These are phyloP conservation scores for Leishmania tarentolae DNA, from an alignment of 208 protist species.

Conservation along the genomic window DNA sequence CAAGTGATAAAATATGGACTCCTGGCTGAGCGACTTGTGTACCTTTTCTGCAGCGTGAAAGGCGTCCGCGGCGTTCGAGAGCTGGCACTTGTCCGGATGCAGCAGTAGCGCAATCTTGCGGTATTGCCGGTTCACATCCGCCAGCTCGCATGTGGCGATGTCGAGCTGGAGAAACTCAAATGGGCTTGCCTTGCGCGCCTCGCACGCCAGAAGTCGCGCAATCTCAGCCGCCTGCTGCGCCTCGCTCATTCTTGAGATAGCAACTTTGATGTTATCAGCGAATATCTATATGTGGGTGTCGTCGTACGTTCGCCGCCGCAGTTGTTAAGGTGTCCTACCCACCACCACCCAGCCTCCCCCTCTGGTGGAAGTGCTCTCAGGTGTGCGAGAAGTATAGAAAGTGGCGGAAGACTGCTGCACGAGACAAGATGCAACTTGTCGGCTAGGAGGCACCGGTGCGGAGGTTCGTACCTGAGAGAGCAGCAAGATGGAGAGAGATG, in stretches of 20 bases:
- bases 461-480: neutral
- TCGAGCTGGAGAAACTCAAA: slow-evolving; percentile 76
- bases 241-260: slow-evolving; percentile 26
- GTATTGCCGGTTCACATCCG: slow-evolving; percentile 75
- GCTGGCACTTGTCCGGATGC: slow-evolving; percentile 90
- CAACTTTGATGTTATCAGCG: neutral
- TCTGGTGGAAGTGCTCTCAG: neutral
- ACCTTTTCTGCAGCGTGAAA: slow-evolving; percentile 85
- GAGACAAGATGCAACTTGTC: neutral
- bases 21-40: slow-evolving; percentile 77
- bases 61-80: slow-evolving; percentile 72
- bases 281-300: neutral
- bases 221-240: slow-evolving; percentile 66
- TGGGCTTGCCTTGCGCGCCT: slow-evolving; percentile 37
- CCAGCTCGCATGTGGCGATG: slow-evolving; percentile 54
- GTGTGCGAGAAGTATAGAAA: neutral
- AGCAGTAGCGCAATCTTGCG: slow-evolving; percentile 80
- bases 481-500: neutral
- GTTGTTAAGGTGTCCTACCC: neutral
- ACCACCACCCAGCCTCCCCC: neutral
- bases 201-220: slow-evolving; percentile 56
- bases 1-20: slow-evolving; percentile 66
- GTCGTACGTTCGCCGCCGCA: neutral
- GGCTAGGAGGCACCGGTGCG: neutral
- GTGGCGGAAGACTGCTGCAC: neutral